phyloP scores from a whole-genome alignment of 176 grass and related monocot genomes.

The Aegilops longissima region DNA sequence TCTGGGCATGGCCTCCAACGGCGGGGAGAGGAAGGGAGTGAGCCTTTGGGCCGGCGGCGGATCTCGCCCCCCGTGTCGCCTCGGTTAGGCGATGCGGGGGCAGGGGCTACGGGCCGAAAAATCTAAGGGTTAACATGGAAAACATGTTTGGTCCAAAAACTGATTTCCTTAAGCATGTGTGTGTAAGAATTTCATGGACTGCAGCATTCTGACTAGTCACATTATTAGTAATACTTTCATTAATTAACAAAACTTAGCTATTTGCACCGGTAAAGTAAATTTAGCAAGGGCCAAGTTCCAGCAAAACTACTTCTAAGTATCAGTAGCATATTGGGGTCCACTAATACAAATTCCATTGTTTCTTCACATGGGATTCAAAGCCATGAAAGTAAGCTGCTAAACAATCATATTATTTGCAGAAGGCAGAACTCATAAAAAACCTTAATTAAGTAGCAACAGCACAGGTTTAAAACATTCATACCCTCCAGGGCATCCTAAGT shows the following conservation, averaged over 20 bases:
- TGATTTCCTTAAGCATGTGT: constrained; percentile 1
- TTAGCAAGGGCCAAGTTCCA: constrained; percentile 3
- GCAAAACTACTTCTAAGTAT: neutral
- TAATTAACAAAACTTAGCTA: neutral
- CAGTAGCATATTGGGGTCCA: neutral
- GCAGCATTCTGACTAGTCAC: neutral
- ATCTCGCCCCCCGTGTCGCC: too few relatives aligned
- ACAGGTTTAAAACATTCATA: constrained; percentile 1
- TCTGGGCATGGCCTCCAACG: too few relatives aligned
- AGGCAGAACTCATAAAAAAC: neutral
- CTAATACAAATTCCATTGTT: neutral
- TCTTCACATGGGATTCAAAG: neutral
- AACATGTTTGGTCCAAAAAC: neutral
- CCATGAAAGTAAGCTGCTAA: neutral
- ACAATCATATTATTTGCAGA: constrained; percentile 15
- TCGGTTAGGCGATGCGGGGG: too few relatives aligned
- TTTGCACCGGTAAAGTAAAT: constrained; percentile 11
- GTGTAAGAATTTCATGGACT: neutral
- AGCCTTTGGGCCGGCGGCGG: too few relatives aligned
- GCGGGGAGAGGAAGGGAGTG: too few relatives aligned
- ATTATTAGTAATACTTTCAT: constrained; percentile 5
- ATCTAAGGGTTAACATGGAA: constrained; percentile 12
- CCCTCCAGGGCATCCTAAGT: constrained; percentile 12
- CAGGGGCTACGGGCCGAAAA: neutral
- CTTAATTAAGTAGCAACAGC: neutral